phyloP scores from a whole-genome alignment of 805 yeast species.

The Lachancea fermentati region DNA sequence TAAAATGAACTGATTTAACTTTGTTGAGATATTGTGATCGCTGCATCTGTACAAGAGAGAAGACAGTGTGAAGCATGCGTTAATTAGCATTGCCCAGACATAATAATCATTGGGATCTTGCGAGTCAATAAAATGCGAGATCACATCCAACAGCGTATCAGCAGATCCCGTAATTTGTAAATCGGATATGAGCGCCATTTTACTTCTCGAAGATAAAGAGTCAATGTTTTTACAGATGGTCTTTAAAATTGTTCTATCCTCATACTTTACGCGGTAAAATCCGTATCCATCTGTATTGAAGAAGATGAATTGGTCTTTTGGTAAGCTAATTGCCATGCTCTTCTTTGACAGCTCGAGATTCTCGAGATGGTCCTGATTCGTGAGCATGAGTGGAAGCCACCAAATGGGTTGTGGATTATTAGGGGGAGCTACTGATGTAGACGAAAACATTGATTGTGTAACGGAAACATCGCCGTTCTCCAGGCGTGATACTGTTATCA shows the following conservation, averaged over 20 bases:
- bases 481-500: slow-evolving; percentile 43
- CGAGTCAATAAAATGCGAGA: slow-evolving; percentile 3
- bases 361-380: slow-evolving; percentile 1
- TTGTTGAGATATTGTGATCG: slow-evolving; percentile 22
- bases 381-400: slow-evolving; percentile 50
- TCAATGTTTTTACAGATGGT: slow-evolving; percentile 38
- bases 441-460: slow-evolving; percentile 16
- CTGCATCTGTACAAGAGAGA: slow-evolving; percentile 12
- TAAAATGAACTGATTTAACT: slow-evolving; percentile 13
- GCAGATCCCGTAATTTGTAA: slow-evolving; percentile 43
- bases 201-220: slow-evolving; percentile 41
- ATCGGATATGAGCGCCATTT: slow-evolving; percentile 52
- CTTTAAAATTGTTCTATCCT: slow-evolving; percentile 36
- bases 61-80: slow-evolving; percentile 10
- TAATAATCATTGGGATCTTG: slow-evolving; percentile 21
- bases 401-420: slow-evolving; percentile 25
- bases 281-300: slow-evolving; percentile 48
- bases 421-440: not conserved
- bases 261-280: slow-evolving; percentile 50
- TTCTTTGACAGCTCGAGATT: slow-evolving; percentile 3
- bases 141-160: slow-evolving; percentile 29
- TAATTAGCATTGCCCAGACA: slow-evolving; percentile 39
- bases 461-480: slow-evolving; percentile 33
- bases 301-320: slow-evolving; percentile 27
- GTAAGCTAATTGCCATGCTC: not conserved